Percentiles rank a stretch among this genome's conserved stretches.
phyloP scores from a whole-genome alignment of 2,329 filamentous ascomycete species.

The Aspergillus felis region DNA sequence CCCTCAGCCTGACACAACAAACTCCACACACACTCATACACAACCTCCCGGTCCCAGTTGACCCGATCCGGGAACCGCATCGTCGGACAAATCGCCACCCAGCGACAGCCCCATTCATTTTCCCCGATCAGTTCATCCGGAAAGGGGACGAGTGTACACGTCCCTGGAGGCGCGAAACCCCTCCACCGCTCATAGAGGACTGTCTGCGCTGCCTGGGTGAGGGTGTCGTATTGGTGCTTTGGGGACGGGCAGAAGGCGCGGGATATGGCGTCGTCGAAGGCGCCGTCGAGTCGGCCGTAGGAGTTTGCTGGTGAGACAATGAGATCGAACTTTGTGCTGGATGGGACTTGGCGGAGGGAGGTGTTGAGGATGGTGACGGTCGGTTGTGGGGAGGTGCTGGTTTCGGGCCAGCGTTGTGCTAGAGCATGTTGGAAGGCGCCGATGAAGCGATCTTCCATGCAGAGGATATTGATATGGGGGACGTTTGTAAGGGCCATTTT shows the following conservation, averaged over 20 bases:
- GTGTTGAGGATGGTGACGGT: slow-evolving; percentile 34
- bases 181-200: slow-evolving; percentile 46
- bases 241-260: slow-evolving; percentile 42
- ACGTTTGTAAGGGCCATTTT: slow-evolving; percentile 27
- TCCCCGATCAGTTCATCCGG: slow-evolving; percentile 35
- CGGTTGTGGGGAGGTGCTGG: slow-evolving; percentile 30
- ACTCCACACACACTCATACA: slow-evolving; percentile 54
- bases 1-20: slow-evolving; percentile 48
- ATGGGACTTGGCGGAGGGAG: slow-evolving; percentile 37
- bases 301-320: slow-evolving; percentile 55
- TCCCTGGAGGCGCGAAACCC: slow-evolving; percentile 50
- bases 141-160: slow-evolving; percentile 48
- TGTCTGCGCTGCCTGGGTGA: slow-evolving; percentile 45
- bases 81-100: slow-evolving; percentile 51
- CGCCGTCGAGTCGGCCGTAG: slow-evolving; percentile 52
- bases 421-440: slow-evolving; percentile 40
- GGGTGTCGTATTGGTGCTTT: slow-evolving; percentile 42
- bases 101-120: slow-evolving; percentile 42
- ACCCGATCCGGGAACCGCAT: slow-evolving; percentile 48
- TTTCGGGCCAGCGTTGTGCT: slow-evolving; percentile 26
- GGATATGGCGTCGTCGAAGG: slow-evolving; percentile 54
- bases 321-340: slow-evolving; percentile 41
- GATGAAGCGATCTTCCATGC: slow-evolving; percentile 37
- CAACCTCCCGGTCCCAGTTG: slow-evolving; percentile 50
- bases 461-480: slow-evolving; percentile 43